Percentiles rank a stretch among this genome's conserved stretches.
Evolutionary conservation across 805 yeast genomes (phyloP).

Genomic region (Ogataea paraovalis): DNA sequence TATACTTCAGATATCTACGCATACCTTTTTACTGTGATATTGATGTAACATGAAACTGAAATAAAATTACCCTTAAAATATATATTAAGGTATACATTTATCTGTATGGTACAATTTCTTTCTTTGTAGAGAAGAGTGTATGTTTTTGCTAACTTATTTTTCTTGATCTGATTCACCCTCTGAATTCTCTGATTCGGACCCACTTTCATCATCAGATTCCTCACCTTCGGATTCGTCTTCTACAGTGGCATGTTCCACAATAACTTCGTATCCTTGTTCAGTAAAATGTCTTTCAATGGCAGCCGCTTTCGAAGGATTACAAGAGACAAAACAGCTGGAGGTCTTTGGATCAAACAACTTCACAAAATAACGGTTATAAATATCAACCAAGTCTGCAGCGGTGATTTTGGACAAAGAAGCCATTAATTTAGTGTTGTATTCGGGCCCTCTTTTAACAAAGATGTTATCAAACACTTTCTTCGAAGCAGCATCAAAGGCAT

Average conservation of each 20-base stretch:
- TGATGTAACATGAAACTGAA: not conserved
- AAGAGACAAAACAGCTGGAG: constrained; percentile 64
- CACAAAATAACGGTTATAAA: constrained; percentile 54
- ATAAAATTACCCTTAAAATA: too few species aligned
- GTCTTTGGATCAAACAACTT: constrained; percentile 56
- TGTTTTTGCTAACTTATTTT: too few species aligned
- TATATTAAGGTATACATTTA: too few species aligned
- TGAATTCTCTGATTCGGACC: constrained; percentile 22
- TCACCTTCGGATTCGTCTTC: constrained; percentile 23
- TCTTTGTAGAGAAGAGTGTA: too few species aligned
- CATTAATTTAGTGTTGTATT: constrained; percentile 54
- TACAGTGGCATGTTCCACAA: constrained; percentile 46
- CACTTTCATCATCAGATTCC: constrained; percentile 27
- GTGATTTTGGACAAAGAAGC: constrained; percentile 49
- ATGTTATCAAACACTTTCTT: constrained; percentile 63
- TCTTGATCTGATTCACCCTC: constrained; percentile 14
- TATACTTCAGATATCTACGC: not conserved
- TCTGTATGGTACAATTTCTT: too few species aligned
- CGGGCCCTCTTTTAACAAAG: constrained; percentile 66
- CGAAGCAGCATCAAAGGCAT: constrained; percentile 59
- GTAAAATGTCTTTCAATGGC: constrained; percentile 44
- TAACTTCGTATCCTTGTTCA: constrained; percentile 53
- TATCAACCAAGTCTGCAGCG: constrained; percentile 45
- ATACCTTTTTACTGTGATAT: not conserved
- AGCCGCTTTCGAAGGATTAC: constrained; percentile 63